Percentiles rank a stretch among this genome's conserved stretches.
Evolutionary conservation across 2,329 filamentous ascomycete species (phyloP).

Genomic region (Simplicillium aogashimaense): DNA sequence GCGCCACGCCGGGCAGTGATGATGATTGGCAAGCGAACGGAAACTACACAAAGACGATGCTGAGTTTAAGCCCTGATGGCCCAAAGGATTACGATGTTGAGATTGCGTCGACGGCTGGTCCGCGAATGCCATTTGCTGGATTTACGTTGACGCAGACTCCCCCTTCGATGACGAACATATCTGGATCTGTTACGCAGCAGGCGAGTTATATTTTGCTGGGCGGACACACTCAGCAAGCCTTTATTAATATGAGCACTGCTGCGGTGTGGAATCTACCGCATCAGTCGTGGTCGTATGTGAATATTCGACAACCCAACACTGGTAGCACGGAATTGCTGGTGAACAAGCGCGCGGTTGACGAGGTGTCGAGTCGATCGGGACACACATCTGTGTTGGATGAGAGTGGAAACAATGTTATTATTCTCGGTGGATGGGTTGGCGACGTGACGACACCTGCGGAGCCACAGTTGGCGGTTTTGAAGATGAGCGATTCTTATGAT

Average conservation of each 20-base stretch:
- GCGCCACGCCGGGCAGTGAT: constrained; percentile 40
- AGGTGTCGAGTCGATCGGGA: constrained; percentile 73
- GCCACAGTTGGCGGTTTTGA: constrained; percentile 70
- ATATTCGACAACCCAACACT: constrained; percentile 38
- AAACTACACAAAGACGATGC: constrained; percentile 73
- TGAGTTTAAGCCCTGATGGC: constrained; percentile 45
- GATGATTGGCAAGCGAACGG: constrained; percentile 56
- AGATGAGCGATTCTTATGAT: constrained; percentile 66
- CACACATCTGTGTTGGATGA: constrained; percentile 76
- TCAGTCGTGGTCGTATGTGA: constrained; percentile 75
- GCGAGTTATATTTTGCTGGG: constrained; percentile 74
- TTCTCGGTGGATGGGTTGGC: constrained; percentile 90
- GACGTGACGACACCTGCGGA: constrained; percentile 64
- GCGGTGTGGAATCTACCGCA: constrained; percentile 82
- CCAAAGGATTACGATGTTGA: constrained; percentile 23
- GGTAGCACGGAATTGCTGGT: constrained; percentile 47
- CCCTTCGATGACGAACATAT: constrained; percentile 59
- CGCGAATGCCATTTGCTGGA: constrained; percentile 71
- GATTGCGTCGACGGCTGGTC: constrained; percentile 40
- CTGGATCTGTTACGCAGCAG: constrained; percentile 58
- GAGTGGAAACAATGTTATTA: constrained; percentile 66
- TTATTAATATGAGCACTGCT: constrained; percentile 89
- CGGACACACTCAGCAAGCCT: constrained; percentile 73
- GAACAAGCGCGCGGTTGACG: constrained; percentile 22
- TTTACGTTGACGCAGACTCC: constrained; percentile 70